Conservation (phyloP, 1,284 basidiomycete species). For the Fomitopsis palustris region DNA sequence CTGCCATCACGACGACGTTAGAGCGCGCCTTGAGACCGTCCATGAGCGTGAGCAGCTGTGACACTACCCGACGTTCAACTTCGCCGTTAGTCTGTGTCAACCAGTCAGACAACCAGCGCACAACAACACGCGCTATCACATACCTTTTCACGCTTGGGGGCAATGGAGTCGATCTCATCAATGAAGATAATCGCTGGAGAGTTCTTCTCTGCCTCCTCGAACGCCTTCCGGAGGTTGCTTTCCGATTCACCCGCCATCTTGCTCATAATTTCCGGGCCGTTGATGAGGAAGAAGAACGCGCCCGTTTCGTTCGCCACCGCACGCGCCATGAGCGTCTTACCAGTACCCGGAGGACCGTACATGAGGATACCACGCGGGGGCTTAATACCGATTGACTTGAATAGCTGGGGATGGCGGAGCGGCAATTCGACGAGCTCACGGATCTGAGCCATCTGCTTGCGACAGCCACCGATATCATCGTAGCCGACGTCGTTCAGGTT, state of each 20-base stretch:
- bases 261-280: constrained; percentile 99
- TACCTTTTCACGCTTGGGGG: constrained; percentile 98
- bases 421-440: constrained; percentile 98
- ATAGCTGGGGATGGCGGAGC: constrained; percentile 96
- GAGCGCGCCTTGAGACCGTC: constrained; percentile 98
- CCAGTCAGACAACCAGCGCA: constrained; percentile 13
- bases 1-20: constrained; percentile 99
- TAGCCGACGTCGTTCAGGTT: constrained; percentile 98
- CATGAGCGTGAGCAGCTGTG: constrained; percentile 97
- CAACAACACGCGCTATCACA: constrained; percentile 16
- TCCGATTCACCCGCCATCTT: constrained; percentile 99
- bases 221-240: constrained; percentile 95
- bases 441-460: constrained; percentile 99
- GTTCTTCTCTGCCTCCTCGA: constrained; percentile 99
- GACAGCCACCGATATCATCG: constrained; percentile 98
- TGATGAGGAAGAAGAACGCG: constrained; percentile 99
- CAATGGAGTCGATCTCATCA: constrained; percentile 99
- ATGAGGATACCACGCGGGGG: constrained; percentile 97
- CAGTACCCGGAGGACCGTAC: constrained; percentile 95
- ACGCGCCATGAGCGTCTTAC: constrained; percentile 98
- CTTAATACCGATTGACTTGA: constrained; percentile 99
- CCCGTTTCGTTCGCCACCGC: constrained; percentile 99
- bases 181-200: constrained; percentile 99
- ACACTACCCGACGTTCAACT: constrained; percentile 98
- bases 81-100: constrained; percentile 87